Evolutionary conservation across 805 yeast species (phyloP), one percentile per base, ranked within the genome.

Genomic region (Saccharomycopsis amapae): DNA sequence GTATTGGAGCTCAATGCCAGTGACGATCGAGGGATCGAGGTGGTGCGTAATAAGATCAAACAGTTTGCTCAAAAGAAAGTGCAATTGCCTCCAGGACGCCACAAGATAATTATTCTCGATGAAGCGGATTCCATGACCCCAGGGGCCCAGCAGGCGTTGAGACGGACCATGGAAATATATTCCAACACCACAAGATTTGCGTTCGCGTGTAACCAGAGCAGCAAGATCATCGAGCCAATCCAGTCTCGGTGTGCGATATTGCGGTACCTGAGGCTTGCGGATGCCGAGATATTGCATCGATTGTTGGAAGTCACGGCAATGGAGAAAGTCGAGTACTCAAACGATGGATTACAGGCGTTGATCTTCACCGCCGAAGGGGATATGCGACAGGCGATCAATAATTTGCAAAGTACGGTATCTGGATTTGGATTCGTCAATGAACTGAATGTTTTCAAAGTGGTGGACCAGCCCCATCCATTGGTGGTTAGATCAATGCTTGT

Each of bases 41-140:
- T 89, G 22, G 97, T 93, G 9, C 74, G 98, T 51, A 89, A 86
- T 56, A 81, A 85, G 56, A 93, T 93, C 66, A 93, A 93, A 63
- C 87, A 85, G 51, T 93, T 93, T 73, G 97, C 98, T 3, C 97
- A 88, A 59, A 89, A 89, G 56, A 89, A 86, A 61, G 90, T 89
- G 40, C 79, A 72, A 58, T 68, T 93, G 52, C 95, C 96, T 0
- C 75, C 81, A 0, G 96, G 96, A 1, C 74, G 90, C 55, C 97
- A 90, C 61, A 93, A 93, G 72, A 85, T 93, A 46, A 75, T 93
- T 54, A 90, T 93, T 44, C 66, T 93, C 53, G 98, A 90, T 63
- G 98, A 88, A 64, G 97, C 96, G 0, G 97, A 88, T 60, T 81
- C 93, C 10, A 88, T 88, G 97, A 88, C 97, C 0, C 87, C 95